phyloP scores from a whole-genome alignment of 2,329 filamentous ascomycete genomes.

The Fonsecaea erecta region DNA sequence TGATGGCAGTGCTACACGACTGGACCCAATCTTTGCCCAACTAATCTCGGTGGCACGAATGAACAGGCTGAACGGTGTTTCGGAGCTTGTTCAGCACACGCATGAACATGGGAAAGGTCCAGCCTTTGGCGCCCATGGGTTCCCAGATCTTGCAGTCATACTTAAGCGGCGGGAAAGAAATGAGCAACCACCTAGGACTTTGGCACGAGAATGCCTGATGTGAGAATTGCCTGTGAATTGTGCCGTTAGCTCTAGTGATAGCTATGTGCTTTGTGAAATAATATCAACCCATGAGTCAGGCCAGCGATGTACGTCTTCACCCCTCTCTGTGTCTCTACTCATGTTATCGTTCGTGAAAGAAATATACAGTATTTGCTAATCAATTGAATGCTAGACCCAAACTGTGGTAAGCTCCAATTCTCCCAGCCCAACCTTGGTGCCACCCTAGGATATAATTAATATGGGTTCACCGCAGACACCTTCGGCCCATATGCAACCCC shows the following conservation, averaged over 20 bases:
- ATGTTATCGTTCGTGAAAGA: not conserved
- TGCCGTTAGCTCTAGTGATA: not conserved
- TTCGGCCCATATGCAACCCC: not conserved
- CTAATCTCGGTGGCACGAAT: constrained; percentile 83
- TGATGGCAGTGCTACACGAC: constrained; percentile 75
- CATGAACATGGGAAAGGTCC: constrained; percentile 84
- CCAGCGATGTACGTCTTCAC: constrained; percentile 28
- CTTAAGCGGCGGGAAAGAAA: constrained; percentile 88
- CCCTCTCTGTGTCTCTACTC: not conserved
- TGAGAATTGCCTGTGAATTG: constrained; percentile 73
- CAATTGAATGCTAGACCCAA: constrained; percentile 6
- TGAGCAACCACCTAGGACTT: constrained; percentile 91
- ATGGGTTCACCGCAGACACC: constrained; percentile 16
- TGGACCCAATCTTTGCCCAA: constrained; percentile 89
- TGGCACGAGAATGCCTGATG: constrained; percentile 89
- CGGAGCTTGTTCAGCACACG: constrained; percentile 80
- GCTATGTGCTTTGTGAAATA: not conserved
- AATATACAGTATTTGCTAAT: constrained; percentile 7
- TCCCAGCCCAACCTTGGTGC: constrained; percentile 17
- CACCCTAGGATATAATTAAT: constrained; percentile 14
- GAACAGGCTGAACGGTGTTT: constrained; percentile 89
- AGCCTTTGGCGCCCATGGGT: constrained; percentile 77
- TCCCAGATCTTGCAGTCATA: constrained; percentile 89
- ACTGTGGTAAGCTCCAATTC: constrained; percentile 24
- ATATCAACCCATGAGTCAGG: constrained; percentile 17